These are phyloP conservation scores for Tuber calosporum DNA, from an alignment of 495 filamentous ascomycete species.

Conservation along the genomic window DNA sequence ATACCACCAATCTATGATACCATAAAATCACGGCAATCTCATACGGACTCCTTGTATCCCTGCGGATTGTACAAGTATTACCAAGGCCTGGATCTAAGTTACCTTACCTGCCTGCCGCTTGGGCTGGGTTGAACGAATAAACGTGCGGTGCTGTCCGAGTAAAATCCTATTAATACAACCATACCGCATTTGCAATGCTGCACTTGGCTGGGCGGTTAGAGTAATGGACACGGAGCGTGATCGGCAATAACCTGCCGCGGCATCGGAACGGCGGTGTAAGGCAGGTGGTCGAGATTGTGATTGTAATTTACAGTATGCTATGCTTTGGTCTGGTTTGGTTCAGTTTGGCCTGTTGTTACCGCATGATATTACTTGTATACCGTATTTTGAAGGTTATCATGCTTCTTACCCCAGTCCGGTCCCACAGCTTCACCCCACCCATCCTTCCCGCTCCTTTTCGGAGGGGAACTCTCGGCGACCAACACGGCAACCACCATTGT, in stretches of 20 bases:
- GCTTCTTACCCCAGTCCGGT: too few species aligned
- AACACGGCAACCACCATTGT: background rate
- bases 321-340: too few species aligned
- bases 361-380: too few species aligned
- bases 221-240: background rate
- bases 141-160: background rate
- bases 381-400: background rate
- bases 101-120: background rate
- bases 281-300: background rate
- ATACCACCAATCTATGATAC: background rate
- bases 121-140: background rate
- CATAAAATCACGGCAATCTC: background rate
- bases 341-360: too few species aligned
- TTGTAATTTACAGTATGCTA: background rate
- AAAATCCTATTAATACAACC: background rate
- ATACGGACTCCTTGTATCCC: background rate
- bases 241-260: background rate
- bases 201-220: background rate
- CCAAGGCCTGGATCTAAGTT: background rate
- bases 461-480: background rate
- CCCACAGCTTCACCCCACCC: too few species aligned
- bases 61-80: background rate
- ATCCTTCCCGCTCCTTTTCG: background rate
- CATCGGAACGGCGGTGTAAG: background rate
- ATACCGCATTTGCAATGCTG: background rate